Base-by-base conservation (phyloP, 2,329 filamentous ascomycete species). In the Claviceps humidiphila region DNA sequence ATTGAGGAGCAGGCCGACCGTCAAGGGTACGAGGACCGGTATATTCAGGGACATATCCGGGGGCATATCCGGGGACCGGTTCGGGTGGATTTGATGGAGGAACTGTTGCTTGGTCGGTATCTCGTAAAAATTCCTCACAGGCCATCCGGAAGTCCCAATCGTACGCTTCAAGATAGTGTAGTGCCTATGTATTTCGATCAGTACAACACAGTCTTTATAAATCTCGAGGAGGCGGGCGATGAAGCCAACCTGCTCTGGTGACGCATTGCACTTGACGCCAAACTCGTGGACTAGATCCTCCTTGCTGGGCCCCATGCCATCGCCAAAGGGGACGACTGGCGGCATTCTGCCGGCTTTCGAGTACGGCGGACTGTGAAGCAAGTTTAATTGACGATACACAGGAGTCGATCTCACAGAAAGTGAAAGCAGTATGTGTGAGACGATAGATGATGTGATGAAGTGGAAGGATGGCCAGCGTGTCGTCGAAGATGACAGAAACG, bases 111-210 rank as follows among this genome's bases (percentile, higher is more conserved):
- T 78, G 74, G 26, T 82, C 78, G 38, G 74, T 68, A 53, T 79
- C 73, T 55, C 74, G 72, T 62, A 80, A 87, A 69, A 76, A 86
- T 49, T 80, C 75, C 34, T 78, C 74, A 51, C 78, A 75, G 16
- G 84, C 84, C 9, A 73, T 69, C 57, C 77, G 73, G 44, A 87
- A 68, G 60, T 89, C 77, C 83, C 85, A 89, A 57, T 76, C 70
- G 60, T 77, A 81, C 39, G 76, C 75, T 22, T 74, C 71, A 7
- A 91, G 79, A 58, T 85, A 85, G 55, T 83, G 74, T 52, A 74
- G 73, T 47, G 85, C 85, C 85, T 89, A 56, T 14, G 5, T 5
- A 47, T 9, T n/a, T 37, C 30, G 52, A 34, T 34, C 11, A 34
- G 30, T 34, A 34, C 30, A 11, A 11, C 11, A 34, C 3, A 34